Percentiles rank a stretch among this genome's conserved stretches.
Evolutionary conservation across 768 basidiomycete species (phyloP).

Genomic region (Leccinum rimulosum): DNA sequence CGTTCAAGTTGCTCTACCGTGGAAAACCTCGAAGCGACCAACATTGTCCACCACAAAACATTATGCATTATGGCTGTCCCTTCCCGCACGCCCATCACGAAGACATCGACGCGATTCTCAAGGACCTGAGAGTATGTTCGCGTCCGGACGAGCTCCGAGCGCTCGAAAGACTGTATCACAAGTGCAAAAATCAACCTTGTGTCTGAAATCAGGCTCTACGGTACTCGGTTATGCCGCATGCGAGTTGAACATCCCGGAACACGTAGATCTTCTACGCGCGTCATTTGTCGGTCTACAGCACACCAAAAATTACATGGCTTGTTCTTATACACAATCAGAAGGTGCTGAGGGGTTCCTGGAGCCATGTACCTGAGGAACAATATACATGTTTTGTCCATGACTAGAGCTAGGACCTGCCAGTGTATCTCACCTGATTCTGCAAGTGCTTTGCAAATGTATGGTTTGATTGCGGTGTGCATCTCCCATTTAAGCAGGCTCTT

Average conservation of each 20-base stretch:
- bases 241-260: slow-evolving; percentile 17
- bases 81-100: slow-evolving; percentile 30
- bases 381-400: too few relatives aligned
- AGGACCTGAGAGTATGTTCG: slow-evolving; percentile 53
- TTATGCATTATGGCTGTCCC: slow-evolving; percentile 11
- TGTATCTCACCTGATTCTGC: too few relatives aligned
- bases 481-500: too few relatives aligned
- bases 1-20: neutral
- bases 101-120: slow-evolving; percentile 55
- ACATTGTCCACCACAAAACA: slow-evolving; percentile 1
- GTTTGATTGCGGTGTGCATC: too few relatives aligned
- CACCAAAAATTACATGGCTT: slow-evolving; percentile 1
- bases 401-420: too few relatives aligned
- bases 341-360: too few relatives aligned
- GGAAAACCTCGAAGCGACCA: slow-evolving; percentile 11
- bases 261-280: slow-evolving; percentile 26
- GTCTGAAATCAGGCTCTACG: slow-evolving; percentile 53
- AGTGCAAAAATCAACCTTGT: slow-evolving; percentile 79
- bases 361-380: too few relatives aligned
- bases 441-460: too few relatives aligned
- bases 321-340: too few relatives aligned
- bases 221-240: slow-evolving; percentile 12
- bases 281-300: slow-evolving; percentile 29
- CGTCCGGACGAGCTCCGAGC: slow-evolving; percentile 46
- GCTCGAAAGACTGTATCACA: slow-evolving; percentile 67